Percentiles rank a stretch among this genome's conserved stretches.
These are phyloP conservation scores for Umbelopsis sp. DNA, from an alignment of 371 early-diverging fungal species.

Conservation along the genomic window DNA sequence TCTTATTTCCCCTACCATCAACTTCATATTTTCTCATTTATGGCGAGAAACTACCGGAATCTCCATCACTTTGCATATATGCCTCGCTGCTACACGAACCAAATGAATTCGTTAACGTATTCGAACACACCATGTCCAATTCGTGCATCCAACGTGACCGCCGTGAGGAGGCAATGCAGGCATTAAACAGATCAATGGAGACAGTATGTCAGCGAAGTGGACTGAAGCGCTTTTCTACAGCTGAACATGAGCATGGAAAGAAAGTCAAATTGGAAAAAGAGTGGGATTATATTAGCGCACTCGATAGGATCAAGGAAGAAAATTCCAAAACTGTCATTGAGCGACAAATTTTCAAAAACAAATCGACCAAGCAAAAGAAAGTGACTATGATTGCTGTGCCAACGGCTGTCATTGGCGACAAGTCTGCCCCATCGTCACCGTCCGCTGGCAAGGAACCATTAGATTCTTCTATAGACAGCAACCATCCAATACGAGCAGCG, in stretches of 20 bases:
- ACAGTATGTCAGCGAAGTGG: not conserved
- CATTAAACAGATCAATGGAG: not conserved
- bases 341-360: slow-evolving; percentile 1
- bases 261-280: not conserved
- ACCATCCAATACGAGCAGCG: not conserved
- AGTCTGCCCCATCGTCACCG: not conserved
- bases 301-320: not conserved
- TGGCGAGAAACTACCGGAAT: not conserved
- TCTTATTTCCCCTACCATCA: not conserved
- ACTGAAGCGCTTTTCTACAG: not conserved
- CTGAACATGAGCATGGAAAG: not conserved
- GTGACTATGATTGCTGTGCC: slow-evolving; percentile 7
- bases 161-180: not conserved
- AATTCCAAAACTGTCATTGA: slow-evolving; percentile 9
- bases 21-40: slow-evolving; percentile 6
- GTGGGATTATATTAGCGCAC: not conserved
- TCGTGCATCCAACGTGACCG: not conserved
- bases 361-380: slow-evolving; percentile 2
- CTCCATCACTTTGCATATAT: not conserved
- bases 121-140: too few species aligned
- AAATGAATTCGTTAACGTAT: not conserved
- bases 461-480: not conserved
- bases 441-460: not conserved
- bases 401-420: not conserved
- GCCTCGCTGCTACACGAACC: not conserved